These are phyloP conservation scores for Nigrograna mackinnonii DNA, from an alignment of 2,329 filamentous ascomycete species.

Conservation along the genomic window DNA sequence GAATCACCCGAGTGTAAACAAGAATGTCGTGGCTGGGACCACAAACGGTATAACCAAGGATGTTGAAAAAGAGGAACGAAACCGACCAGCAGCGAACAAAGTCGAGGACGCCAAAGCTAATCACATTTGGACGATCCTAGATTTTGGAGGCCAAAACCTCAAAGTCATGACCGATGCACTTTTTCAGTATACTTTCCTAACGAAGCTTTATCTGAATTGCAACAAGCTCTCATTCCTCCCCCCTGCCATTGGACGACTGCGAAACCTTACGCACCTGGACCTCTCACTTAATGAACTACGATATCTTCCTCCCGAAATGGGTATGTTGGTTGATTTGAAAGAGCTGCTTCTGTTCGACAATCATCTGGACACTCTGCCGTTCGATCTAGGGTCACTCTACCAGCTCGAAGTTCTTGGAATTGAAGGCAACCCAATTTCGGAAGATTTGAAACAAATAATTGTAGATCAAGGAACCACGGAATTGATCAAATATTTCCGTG, in stretches of 20 bases:
- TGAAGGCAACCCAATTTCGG: constrained; percentile 85
- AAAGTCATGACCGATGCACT: constrained; percentile 78
- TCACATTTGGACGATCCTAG: constrained; percentile 90
- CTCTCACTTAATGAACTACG: constrained; percentile 85
- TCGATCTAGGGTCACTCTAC: constrained; percentile 86
- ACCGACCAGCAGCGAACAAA: constrained; percentile 65
- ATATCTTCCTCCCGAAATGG: constrained; percentile 84
- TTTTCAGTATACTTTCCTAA: constrained; percentile 85
- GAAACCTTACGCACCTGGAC: constrained; percentile 81
- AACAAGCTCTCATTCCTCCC: constrained; percentile 88
- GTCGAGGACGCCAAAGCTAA: constrained; percentile 43
- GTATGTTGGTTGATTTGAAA: constrained; percentile 94
- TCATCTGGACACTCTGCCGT: constrained; percentile 77
- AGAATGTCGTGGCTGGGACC: constrained; percentile 62
- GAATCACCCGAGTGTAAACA: constrained; percentile 70
- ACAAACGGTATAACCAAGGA: constrained; percentile 54
- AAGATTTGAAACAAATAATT: constrained; percentile 76
- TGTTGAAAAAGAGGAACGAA: constrained; percentile 61
- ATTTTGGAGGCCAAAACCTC: constrained; percentile 94
- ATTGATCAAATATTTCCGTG: constrained; percentile 79
- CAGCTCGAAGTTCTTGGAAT: constrained; percentile 87
- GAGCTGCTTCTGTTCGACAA: constrained; percentile 90
- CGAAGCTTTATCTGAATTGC: constrained; percentile 89
- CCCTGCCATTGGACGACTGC: constrained; percentile 77
- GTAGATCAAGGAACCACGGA: constrained; percentile 86